Evolutionary conservation across 352 stramenopile species (phyloP), one percentile per base, ranked within the genome.

Genomic region (Paralagenidium karlingii): DNA sequence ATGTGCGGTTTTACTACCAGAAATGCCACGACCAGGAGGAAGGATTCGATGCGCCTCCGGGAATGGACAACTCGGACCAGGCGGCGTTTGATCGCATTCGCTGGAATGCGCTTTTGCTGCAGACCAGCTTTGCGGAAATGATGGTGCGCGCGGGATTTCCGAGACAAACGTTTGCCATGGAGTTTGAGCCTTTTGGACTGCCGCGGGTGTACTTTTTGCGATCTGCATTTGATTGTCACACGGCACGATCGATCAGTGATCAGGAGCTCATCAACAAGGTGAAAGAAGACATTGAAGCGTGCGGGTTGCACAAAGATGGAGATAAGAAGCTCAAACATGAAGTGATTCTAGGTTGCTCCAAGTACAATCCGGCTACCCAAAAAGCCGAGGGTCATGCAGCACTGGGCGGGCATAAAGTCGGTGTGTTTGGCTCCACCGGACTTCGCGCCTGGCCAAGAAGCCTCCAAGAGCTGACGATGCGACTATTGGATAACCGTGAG

Each of bases 1-100:
- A 70, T 10, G 63, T 84, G 18, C 64, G 61, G 22, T 84, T 84
- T 31, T 68, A 84, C 55, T 84, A 80, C 40, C 69, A n/a, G n/a
- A n/a, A n/a, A n/a, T n/a, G n/a, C n/a, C n/a, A n/a, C n/a, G n/a
- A n/a, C n/a, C n/a, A n/a, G n/a, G n/a, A n/a, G n/a, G n/a, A n/a
- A n/a, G n/a, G n/a, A n/a, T n/a, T 84, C 41, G 69, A 84, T 22
- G 64, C 69, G 3, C 67, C 69, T 0, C 51, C 39, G 0, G 59
- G 60, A 3, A 51, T 64, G 16, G 64, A 81, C 53, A 71, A 69
- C 42, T 78, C 64, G 15, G 61, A 78, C 49, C 42, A 59, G 16
- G n/a, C n/a, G n/a, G n/a, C n/a, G n/a, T n/a, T n/a, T n/a, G n/a
- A n/a, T n/a, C n/a, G n/a, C n/a, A n/a, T n/a, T n/a, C n/a, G n/a